Evolutionary conservation across 2,329 filamentous ascomycete genomes (phyloP), one percentile per base, ranked within the genome.

Genomic region (Metarhizium sp.): DNA sequence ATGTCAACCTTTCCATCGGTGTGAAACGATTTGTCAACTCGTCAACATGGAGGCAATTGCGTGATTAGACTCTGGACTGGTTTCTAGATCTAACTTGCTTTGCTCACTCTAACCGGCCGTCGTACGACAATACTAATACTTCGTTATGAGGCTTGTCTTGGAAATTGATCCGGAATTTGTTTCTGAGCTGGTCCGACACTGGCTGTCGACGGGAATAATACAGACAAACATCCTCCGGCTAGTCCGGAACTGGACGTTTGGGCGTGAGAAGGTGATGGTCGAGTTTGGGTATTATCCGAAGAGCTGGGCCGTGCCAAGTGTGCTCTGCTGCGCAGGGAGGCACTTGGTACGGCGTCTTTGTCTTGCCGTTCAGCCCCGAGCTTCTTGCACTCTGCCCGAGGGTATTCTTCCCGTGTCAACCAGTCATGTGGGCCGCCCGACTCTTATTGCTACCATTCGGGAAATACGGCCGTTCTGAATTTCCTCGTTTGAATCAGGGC

Each of bases 131-230:
- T 7, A 48, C 20, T 6, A 60, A 59, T 56, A 57, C 54, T 63
- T 65, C 66, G 71, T 71, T 67, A 61, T 64, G 64, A 71, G 66
- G 66, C 66, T 63, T 63, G 60, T 53, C 60, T 62, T 59, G 60
- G 60, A 43, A 43, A 52, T 38, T 51, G 71, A 74, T 74, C 73
- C 61, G 72, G 69, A 60, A 71, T 75, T 69, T 66, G 51, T 60
- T 55, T 16, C 54, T 58, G 62, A 61, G 59, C 59, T 63, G 66
- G 65, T 62, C 67, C 66, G 66, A 70, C 74, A 75, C 73, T 72
- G 73, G 71, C 58, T 76, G 75, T 74, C 71, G 66, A 72, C 69
- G 70, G 67, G 66, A 67, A 63, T 61, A 65, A 61, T 61, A 42
- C 14, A 49, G 62, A 63, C 59, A n/a, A 29, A 34, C 30, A n/a